Conservation (phyloP, 352 stramenopile genomes). For the Phytophthora litchii region DNA sequence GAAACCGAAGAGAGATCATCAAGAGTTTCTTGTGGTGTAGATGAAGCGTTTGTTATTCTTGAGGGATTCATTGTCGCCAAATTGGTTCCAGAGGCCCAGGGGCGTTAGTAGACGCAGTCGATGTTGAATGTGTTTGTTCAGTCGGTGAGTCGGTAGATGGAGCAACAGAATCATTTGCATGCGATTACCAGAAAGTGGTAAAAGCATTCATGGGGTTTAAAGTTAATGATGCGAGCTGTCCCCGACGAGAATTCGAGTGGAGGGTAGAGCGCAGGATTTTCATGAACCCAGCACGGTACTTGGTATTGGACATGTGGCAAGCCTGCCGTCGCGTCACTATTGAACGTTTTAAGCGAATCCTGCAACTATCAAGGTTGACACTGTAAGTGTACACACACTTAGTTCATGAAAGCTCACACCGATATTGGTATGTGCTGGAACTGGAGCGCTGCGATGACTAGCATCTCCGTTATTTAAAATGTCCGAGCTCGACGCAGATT, state of each 20-base stretch:
- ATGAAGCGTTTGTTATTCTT: neutral
- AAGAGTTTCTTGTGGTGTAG: too few species aligned
- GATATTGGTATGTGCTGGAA: neutral
- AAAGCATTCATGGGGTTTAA: too few species aligned
- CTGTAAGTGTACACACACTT: too few species aligned
- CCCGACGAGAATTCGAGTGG: neutral
- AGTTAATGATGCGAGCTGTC: neutral
- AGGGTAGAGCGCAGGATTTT: neutral
- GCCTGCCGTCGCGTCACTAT: neutral
- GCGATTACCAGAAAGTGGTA: too few species aligned
- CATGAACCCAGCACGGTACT: neutral
- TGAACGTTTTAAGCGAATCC: neutral
- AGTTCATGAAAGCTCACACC: neutral
- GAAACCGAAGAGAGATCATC: too few species aligned
- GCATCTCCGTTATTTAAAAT: neutral
- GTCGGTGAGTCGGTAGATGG: neutral
- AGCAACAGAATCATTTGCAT: neutral
- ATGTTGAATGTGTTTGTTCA: neutral
- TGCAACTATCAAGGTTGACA: neutral
- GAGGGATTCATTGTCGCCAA: neutral
- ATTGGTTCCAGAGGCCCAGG: neutral
- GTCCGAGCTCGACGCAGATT: neutral
- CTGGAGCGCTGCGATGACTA: too few species aligned
- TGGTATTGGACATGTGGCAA: neutral
- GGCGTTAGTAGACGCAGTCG: neutral